Conservation (phyloP, 2,329 filamentous ascomycete species). For the Herpotrichia juniperi region DNA sequence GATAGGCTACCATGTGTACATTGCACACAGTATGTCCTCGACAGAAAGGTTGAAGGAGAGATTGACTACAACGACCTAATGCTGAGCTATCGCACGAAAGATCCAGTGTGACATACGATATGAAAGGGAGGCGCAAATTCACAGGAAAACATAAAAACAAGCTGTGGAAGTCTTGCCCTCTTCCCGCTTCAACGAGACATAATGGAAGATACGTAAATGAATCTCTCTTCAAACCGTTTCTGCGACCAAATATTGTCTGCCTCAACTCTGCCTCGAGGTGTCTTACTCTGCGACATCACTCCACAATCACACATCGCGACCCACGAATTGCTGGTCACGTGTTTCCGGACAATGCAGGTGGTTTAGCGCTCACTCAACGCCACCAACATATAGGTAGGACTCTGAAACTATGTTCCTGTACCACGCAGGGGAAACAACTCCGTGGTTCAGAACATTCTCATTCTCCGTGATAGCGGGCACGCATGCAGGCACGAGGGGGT, state of each 20-base stretch:
- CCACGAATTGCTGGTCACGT: background rate
- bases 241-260: constrained; percentile 7
- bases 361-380: constrained; percentile 1
- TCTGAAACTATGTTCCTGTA: constrained; percentile 13
- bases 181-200: background rate
- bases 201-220: background rate
- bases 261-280: constrained; percentile 11
- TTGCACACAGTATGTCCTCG: no score
- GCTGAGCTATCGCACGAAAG: no score
- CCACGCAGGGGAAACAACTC: constrained; percentile 12
- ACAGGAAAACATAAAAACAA: no score
- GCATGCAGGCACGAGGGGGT: constrained; percentile 1
- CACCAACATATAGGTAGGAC: constrained; percentile 6
- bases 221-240: constrained; percentile 2
- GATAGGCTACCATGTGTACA: no score
- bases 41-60: no score
- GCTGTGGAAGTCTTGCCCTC: no score
- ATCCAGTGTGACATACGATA: no score
- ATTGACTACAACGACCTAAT: no score
- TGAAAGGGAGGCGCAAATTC: no score
- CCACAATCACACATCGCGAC: background rate
- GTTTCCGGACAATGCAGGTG: background rate
- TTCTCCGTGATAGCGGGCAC: constrained; percentile 4
- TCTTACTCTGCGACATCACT: constrained; percentile 17
- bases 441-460: constrained; percentile 6